Conservation (phyloP, 106 monocot genomes). For the Allium fistulosum region DNA sequence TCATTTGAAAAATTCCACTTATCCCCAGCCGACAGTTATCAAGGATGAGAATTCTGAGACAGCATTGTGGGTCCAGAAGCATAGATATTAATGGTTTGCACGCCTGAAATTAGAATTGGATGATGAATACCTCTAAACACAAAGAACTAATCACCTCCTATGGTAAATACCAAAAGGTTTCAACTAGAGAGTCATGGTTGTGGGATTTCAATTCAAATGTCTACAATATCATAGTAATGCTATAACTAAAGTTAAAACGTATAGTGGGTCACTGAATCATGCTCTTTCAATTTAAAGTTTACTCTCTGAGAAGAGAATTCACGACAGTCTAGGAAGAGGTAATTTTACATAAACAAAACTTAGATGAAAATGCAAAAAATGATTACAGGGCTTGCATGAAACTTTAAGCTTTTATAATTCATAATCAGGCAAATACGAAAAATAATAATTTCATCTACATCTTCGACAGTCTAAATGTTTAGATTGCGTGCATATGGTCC, state of each 20-base stretch:
- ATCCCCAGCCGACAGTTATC: conserved; percentile 65
- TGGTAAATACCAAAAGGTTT: no score
- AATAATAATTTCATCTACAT: no score
- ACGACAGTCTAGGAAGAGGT: no score
- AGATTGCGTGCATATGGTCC: no score
- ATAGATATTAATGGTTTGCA: conserved; percentile 37
- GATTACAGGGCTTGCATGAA: no score
- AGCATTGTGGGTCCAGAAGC: conserved; percentile 43
- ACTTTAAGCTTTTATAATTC: no score
- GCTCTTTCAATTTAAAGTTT: background rate
- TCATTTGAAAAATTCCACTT: conserved; percentile 44
- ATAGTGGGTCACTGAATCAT: no score
- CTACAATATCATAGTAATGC: background rate
- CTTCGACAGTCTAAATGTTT: no score
- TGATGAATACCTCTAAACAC: background rate
- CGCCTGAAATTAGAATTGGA: conserved; percentile 22
- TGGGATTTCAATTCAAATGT: background rate
- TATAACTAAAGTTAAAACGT: background rate
- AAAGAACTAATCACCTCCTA: background rate
- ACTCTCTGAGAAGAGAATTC: no score
- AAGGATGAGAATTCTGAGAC: conserved; percentile 54
- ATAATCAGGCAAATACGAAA: no score
- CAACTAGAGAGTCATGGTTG: background rate
- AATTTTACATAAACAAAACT: no score
- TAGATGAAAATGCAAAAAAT: no score